Base-by-base conservation (phyloP, 306 rosid genomes). In the Vigna radiata region DNA sequence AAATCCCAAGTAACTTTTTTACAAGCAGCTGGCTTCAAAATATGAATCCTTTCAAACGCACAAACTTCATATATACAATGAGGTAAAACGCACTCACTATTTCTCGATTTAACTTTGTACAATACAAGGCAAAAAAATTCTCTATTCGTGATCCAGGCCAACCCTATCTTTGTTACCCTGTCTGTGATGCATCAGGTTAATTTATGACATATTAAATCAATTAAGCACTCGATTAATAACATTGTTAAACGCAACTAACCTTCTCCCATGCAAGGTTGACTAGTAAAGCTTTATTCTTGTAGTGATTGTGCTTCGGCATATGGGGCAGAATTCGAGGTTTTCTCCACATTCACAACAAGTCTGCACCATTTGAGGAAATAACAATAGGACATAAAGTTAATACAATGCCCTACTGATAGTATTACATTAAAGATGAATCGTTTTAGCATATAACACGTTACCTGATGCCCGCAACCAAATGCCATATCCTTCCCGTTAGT, bases 391-490 rank as follows among this genome's bases (percentile, higher is more conserved):
- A 25, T 25, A 66, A 41, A 19, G 54, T 70, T 61, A 50, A 48
- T 11, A 50, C 5, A 17, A 14, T 19, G 58, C 54, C 43, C 58
- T 19, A 41, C 10, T 53, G 50, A 39, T 50, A 61, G 44, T 54
- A 53, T 66, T 53, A 52, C 23, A 52, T 56, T 73, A n/a, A 5
- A 79, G 71, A 76, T 55, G 71, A 66, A 50, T 23, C 62, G 37
- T 2, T 41, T 39, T 21, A 72, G 59, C 72, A 77, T 19, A 62
- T 55, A 18, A 68, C 64, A n/a, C 67, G 48, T 70, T 83, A 93
- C 97, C 98, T 90, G 96, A 88, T 93, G 97, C 36, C 98, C 97
- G 49, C 97, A 91, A 58, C 97, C 96, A 52, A 91, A 91, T 53
- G 97, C 92, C 98, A 93, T 84, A 81, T 93, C 85, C 79, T 93